Base-by-base conservation (phyloP, 192 early-diverging fungal genomes). In the Mortierella claussenii region DNA sequence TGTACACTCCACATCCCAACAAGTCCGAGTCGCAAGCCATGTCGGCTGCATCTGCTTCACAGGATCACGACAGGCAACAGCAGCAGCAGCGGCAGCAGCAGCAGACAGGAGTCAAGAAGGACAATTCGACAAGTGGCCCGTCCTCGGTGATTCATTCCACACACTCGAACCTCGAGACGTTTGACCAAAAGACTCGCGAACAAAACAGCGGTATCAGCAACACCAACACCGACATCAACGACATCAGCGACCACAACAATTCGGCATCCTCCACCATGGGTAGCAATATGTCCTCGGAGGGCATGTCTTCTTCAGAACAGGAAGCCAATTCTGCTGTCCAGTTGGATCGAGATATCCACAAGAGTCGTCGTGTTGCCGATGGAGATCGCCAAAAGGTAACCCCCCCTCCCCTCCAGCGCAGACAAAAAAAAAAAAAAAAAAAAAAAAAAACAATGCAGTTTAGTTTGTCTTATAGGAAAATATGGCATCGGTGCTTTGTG, bases 161-260 rank as follows among this genome's bases (percentile, higher is more conserved):
- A 8, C 73, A 67, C 26, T 46, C 73, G 10, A 10, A 32, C 30
- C 51, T 60, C 32, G 73, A 76, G 53, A 76, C 73, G 46, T 76
- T 76, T 67, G 73, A 76, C 31, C 73, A 76, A 33, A 65, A 45
- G 13, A 76, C 73, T 1, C 57, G 73, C 3, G 73, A 76, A 28
- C 26, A 51, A 1, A 40, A 11, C 44, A 36, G 15, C 27, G 20
- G 9, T 42, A 4, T 4, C 1, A 8, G 42, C 21, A 44, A 6
- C 15, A 46, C 33, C 18, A 18, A 28, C 50, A 26, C 17, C 17
- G 1, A 9, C 23, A 32, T 43, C 10, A 34, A 46, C 7, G 2
- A 43, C 17, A 18, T 13, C 40, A 26, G 11, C 12, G 43, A 24
- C 42, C 0, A 51, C 37, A 31, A 44, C 34, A 23, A 18, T 2